phyloP scores from a whole-genome alignment of 352 stramenopile genomes.

The Plasmopara viticola region DNA sequence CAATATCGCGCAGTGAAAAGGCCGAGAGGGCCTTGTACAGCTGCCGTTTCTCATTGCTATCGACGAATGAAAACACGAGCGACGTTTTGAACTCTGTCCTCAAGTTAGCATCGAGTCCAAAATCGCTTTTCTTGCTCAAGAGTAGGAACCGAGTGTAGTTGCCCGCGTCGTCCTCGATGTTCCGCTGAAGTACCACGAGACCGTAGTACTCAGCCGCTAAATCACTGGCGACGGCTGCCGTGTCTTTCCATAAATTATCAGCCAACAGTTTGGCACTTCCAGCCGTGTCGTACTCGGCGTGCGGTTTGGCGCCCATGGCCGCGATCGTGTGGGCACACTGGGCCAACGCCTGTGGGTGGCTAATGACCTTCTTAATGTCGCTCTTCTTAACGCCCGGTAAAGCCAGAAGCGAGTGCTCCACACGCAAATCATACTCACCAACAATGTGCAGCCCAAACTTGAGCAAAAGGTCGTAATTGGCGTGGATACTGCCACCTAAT shows the following conservation, averaged over 20 bases:
- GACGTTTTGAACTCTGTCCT: constrained; percentile 73
- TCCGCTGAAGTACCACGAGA: constrained; percentile 75
- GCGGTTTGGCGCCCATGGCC: constrained; percentile 63
- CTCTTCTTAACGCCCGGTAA: constrained; percentile 79
- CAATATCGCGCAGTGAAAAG: constrained; percentile 69
- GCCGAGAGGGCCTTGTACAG: constrained; percentile 68
- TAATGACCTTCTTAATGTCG: constrained; percentile 95
- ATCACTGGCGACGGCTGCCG: constrained; percentile 92
- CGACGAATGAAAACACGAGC: constrained; percentile 74
- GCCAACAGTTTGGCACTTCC: constrained; percentile 96
- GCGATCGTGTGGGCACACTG: constrained; percentile 95
- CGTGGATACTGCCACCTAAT: constrained; percentile 92
- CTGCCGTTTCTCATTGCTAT: constrained; percentile 61
- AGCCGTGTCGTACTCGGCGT: constrained; percentile 94
- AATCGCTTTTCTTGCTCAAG: constrained; percentile 61
- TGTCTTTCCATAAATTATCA: constrained; percentile 79
- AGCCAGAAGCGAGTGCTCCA: constrained; percentile 92
- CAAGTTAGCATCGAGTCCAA: constrained; percentile 27
- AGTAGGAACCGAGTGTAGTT: constrained; percentile 89
- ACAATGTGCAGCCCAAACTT: constrained; percentile 76
- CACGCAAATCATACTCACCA: constrained; percentile 65
- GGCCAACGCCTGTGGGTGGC: constrained; percentile 93
- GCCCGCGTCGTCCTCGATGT: constrained; percentile 64
- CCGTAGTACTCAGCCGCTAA: constrained; percentile 93
- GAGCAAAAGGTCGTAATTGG: constrained; percentile 91